phyloP scores from a whole-genome alignment of 2,329 filamentous ascomycete species.

The Microcyclospora pomicola region DNA sequence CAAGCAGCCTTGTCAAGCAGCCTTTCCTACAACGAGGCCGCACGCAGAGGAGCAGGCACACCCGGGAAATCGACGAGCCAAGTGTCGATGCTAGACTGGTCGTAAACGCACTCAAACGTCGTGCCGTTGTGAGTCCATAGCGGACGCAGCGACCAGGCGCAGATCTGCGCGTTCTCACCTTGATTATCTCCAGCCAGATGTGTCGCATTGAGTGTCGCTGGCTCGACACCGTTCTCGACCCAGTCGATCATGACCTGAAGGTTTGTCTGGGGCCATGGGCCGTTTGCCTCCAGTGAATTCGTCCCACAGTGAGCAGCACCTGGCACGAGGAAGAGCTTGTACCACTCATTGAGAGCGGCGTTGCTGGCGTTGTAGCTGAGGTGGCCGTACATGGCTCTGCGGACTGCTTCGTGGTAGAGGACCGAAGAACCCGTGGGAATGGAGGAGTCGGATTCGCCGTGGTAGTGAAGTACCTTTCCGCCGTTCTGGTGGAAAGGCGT shows the following conservation, averaged over 20 bases:
- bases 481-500: conserved; percentile 36
- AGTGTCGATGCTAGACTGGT: conserved; percentile 26
- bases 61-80: conserved; percentile 14
- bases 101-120: conserved; percentile 25
- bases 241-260: conserved; percentile 26
- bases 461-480: conserved; percentile 45
- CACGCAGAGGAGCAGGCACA: too few relatives aligned
- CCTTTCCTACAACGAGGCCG: too few relatives aligned
- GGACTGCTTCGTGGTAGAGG: conserved; percentile 43
- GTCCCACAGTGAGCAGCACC: conserved; percentile 39
- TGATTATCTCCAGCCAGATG: conserved; percentile 7
- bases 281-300: conserved; percentile 26
- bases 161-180: conserved; percentile 8
- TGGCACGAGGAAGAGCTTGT: conserved; percentile 41
- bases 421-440: conserved; percentile 42
- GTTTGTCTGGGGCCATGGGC: conserved; percentile 33
- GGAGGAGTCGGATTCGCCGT: conserved; percentile 42
- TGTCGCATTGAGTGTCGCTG: conserved; percentile 6
- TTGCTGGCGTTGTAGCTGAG: conserved; percentile 25
- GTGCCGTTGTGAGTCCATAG: conserved; percentile 19
- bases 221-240: conserved; percentile 9
- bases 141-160: conserved; percentile 9
- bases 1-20: too few relatives aligned
- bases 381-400: conserved; percentile 36
- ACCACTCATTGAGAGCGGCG: conserved; percentile 36